Conservation (phyloP, 2,329 filamentous ascomycete species). For the Microthyrium microscopicum region DNA sequence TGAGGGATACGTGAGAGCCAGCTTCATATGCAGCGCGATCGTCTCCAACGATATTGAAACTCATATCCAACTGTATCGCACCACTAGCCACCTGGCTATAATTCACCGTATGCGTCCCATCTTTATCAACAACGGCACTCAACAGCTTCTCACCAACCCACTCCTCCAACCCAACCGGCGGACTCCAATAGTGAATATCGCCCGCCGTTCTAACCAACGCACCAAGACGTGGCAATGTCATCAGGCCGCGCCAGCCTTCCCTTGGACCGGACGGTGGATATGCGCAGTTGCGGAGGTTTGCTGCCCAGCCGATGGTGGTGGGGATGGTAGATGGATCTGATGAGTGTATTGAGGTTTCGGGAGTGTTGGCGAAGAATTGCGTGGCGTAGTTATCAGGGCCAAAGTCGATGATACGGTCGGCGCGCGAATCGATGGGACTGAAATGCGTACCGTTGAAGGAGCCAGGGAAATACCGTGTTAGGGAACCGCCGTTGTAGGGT, state of each 20-base stretch:
- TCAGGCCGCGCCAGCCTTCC: not conserved
- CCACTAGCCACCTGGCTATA: too few species aligned
- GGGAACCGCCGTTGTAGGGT: not conserved
- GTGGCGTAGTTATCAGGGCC: not conserved
- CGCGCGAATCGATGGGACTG: not conserved
- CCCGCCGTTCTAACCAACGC: not conserved
- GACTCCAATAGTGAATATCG: not conserved
- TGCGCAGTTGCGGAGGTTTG: not conserved
- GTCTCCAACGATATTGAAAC: too few species aligned
- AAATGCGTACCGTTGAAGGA: conserved; percentile 1
- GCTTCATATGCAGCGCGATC: too few species aligned
- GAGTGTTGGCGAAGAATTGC: not conserved
- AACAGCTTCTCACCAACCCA: not conserved
- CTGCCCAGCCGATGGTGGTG: not conserved
- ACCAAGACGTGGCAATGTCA: not conserved
- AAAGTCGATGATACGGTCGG: conserved; percentile 1
- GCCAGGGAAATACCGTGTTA: not conserved
- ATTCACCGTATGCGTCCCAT: too few species aligned
- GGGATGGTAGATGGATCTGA: not conserved
- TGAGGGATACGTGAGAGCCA: too few species aligned
- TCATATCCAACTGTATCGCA: too few species aligned
- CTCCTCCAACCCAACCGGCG: not conserved
- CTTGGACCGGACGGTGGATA: not conserved
- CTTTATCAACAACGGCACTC: too few species aligned
- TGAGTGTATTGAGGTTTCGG: not conserved